A percentile compares a stretch with the other conserved stretches of the same genome.
Conservation (phyloP, 2,329 filamentous ascomycete genomes). For the Cercospora sesami region DNA sequence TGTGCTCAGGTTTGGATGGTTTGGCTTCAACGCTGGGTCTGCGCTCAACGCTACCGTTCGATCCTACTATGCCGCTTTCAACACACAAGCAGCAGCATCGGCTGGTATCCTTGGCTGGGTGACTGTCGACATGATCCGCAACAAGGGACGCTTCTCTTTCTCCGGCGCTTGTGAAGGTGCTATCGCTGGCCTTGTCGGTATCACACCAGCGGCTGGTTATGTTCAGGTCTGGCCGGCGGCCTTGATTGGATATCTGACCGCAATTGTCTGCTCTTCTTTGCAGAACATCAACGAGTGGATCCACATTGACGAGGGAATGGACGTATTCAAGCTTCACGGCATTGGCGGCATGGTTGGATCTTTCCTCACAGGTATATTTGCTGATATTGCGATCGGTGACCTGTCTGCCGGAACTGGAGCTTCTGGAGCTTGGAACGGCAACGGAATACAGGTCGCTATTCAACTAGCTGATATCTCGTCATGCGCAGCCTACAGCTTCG, state of each 20-base stretch:
- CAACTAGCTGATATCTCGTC: conserved; percentile 58
- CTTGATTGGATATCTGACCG: conserved; percentile 58
- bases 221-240: conserved; percentile 45
- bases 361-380: conserved; percentile 61
- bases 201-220: conserved; percentile 46
- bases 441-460: conserved; percentile 56
- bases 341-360: conserved; percentile 59
- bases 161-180: conserved; percentile 59
- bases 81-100: conserved; percentile 58
- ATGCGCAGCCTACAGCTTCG: conserved; percentile 56
- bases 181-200: conserved; percentile 60
- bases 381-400: conserved; percentile 47
- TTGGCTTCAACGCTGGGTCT: conserved; percentile 60
- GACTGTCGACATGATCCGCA: conserved; percentile 54
- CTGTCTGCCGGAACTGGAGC: conserved; percentile 53
- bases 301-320: conserved; percentile 58
- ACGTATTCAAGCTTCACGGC: conserved; percentile 61
- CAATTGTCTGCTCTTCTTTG: conserved; percentile 51
- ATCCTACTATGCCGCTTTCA: conserved; percentile 57
- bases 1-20: conserved; percentile 55
- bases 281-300: conserved; percentile 57
- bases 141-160: conserved; percentile 55
- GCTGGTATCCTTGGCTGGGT: conserved; percentile 57
- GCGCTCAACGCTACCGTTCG: conserved; percentile 55
- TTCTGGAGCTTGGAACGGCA: conserved; percentile 55